These are phyloP conservation scores for Cardiospermum halicacabum DNA, from an alignment of 345 rosid species.

Conservation along the genomic window DNA sequence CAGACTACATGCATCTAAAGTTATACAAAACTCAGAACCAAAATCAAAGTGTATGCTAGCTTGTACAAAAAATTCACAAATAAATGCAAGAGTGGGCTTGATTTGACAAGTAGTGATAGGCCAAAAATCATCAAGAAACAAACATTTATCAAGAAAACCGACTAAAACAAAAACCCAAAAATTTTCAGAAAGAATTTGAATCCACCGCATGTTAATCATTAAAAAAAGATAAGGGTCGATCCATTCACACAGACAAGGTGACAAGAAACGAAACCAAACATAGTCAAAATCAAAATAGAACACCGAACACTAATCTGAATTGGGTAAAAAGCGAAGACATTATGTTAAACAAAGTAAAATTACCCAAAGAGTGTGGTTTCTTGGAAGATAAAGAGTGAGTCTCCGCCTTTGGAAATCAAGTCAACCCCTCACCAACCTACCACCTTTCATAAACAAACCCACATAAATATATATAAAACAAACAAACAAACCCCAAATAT, in stretches of 20 bases:
- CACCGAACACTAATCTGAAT: conserved; percentile 10
- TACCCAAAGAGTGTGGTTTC: conserved; percentile 16
- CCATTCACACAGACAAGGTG: conserved; percentile 21
- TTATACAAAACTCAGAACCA: background rate
- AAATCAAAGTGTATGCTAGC: too few species aligned
- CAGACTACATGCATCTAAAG: too few species aligned
- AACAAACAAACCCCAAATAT: background rate
- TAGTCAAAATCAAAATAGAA: conserved; percentile 1
- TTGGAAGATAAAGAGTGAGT: conserved; percentile 15
- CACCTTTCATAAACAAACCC: conserved; percentile 55
- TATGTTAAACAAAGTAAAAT: conserved; percentile 20
- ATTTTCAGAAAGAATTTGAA: conserved; percentile 2
- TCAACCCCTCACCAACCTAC: conserved; percentile 85
- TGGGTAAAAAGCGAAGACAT: conserved; percentile 17
- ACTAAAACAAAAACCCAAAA: background rate
- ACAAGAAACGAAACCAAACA: conserved; percentile 7
- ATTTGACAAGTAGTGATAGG: conserved; percentile 2
- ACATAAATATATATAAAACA: too few species aligned
- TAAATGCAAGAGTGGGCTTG: conserved; percentile 5
- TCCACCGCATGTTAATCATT: conserved; percentile 13
- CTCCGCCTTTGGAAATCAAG: conserved; percentile 34
- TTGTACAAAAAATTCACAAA: conserved; percentile 1
- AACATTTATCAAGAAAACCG: background rate
- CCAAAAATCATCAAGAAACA: background rate
- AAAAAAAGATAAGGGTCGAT: conserved; percentile 9